Percentiles rank a stretch among this genome's conserved stretches.
Conservation (phyloP, 2,329 filamentous ascomycete genomes). For the Fusarium continuum region DNA sequence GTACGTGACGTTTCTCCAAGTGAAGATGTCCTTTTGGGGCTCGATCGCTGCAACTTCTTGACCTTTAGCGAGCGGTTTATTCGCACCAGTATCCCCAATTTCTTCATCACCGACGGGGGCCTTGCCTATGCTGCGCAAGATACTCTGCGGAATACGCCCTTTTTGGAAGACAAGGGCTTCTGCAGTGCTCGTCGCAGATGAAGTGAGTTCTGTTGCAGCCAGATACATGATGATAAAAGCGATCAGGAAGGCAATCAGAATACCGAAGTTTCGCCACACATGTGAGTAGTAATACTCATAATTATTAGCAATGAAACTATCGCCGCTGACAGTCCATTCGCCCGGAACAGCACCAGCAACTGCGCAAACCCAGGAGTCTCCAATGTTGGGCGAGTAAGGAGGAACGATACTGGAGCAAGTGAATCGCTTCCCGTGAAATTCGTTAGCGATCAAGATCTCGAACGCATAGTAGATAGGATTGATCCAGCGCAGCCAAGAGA, state of each 20-base stretch:
- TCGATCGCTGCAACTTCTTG: conserved; percentile 46
- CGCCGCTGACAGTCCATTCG: conserved; percentile 64
- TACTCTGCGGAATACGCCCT: conserved; percentile 58
- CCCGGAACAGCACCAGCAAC: conserved; percentile 65
- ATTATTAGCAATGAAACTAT: conserved; percentile 64
- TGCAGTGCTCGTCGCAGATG: conserved; percentile 67
- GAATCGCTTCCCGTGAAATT: conserved; percentile 68
- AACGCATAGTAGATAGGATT: conserved; percentile 79
- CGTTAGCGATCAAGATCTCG: conserved; percentile 76
- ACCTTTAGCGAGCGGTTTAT: conserved; percentile 18
- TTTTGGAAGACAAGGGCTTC: conserved; percentile 74
- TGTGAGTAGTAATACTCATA: conserved; percentile 67
- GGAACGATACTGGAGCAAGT: conserved; percentile 63
- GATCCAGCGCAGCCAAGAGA: conserved; percentile 78
- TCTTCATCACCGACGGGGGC: conserved; percentile 44
- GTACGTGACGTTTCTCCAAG: conserved; percentile 80
- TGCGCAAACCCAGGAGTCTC: conserved; percentile 61
- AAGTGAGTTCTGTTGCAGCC: conserved; percentile 69
- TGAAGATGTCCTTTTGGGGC: conserved; percentile 70
- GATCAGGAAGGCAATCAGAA: conserved; percentile 71
- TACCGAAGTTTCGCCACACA: conserved; percentile 75
- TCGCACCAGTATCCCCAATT: conserved; percentile 38
- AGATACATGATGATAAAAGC: conserved; percentile 73
- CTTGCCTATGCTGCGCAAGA: conserved; percentile 47
- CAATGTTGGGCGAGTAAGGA: conserved; percentile 54